Evolutionary conservation across 2,329 filamentous ascomycete genomes (phyloP), one percentile per base, ranked within the genome.

Genomic region (Thelonectria olida): DNA sequence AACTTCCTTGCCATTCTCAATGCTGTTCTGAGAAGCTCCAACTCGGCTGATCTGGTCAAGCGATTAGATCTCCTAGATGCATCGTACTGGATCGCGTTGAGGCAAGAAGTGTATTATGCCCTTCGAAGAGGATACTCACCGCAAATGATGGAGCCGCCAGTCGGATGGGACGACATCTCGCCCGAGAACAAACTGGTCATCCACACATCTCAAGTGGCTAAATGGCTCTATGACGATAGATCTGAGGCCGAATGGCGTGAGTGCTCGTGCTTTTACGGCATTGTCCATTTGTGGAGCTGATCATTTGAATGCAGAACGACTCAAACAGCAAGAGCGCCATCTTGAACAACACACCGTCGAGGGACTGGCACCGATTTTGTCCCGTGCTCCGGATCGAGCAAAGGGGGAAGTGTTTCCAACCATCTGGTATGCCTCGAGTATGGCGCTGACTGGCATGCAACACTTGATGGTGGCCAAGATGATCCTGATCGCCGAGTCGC

Each of bases 381-480:
- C 57, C 3, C 59, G 51, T 1, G 17, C 61, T 0, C 67, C 67
- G 1, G 47, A 67, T 0, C 44, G 62, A 5, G 20, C 38, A 0
- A 44, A 58, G 0, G 67, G 67, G 5, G 67, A 70, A 0, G 64
- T 70, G 2, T 70, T 70, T 0, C 67, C 67, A 0, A 62, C 61
- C 0, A 57, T 68, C 2, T 70, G 67, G 67, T 70, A 65, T 5
- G 59, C 65, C 0, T 70, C 67, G 1, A 52, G 62, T 0, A 70
- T 70, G 4, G 67, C 67, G 0, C 53, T 70, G 0, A 70, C 66
- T 0, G 67, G 63, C 0, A 70, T 70, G 65, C 67, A 70, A 5
- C 67, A 70, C 5, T 57, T 68, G 42, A 70, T 70, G 67, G 51
- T 70, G 3, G 67, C 67, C 5, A 70, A 68, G 9, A 70, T 70